Conservation (phyloP, 768 basidiomycete genomes). For the Lactarius trivialis region DNA sequence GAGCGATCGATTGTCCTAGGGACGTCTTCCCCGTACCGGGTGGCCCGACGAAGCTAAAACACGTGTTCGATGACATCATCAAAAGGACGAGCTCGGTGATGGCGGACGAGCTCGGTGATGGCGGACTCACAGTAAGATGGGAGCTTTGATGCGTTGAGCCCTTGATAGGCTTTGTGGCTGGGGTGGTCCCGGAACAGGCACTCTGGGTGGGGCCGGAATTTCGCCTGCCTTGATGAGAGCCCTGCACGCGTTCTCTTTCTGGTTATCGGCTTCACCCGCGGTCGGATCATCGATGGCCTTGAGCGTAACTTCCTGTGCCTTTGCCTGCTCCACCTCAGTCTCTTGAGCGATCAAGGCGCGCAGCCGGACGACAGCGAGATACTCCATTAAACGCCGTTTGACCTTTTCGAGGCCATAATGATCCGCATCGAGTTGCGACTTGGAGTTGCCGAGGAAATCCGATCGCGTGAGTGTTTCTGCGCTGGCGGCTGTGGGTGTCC, state of each 20-base stretch:
- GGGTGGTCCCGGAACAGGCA: not conserved
- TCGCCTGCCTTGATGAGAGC: slow-evolving; percentile 16
- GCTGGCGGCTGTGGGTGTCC: slow-evolving; percentile 49
- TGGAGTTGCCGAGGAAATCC: slow-evolving; percentile 62
- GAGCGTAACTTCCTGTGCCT: slow-evolving; percentile 21
- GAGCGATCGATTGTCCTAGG: slow-evolving; percentile 82
- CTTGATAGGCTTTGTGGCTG: not conserved
- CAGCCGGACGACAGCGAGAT: slow-evolving; percentile 77
- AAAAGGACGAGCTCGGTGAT: not conserved
- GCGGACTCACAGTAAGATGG: slow-evolving; percentile 54
- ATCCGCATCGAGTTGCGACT: slow-evolving; percentile 77
- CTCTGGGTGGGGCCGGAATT: slow-evolving; percentile 3
- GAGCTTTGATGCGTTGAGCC: slow-evolving; percentile 53
- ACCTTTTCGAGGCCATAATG: slow-evolving; percentile 92
- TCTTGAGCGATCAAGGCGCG: slow-evolving; percentile 24
- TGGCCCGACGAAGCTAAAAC: slow-evolving; percentile 72
- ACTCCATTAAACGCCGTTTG: slow-evolving; percentile 87
- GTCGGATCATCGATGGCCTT: slow-evolving; percentile 19
- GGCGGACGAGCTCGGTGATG: no score
- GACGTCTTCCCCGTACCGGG: slow-evolving; percentile 92
- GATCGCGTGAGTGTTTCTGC: slow-evolving; percentile 41
- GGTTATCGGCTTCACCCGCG: slow-evolving; percentile 16
- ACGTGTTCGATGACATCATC: not conserved
- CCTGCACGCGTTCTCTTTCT: not conserved
- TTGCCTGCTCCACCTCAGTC: slow-evolving; percentile 5